These are phyloP conservation scores for Dothidotthia symphoricarpi DNA, from an alignment of 2,329 filamentous ascomycete genomes.

Conservation along the genomic window DNA sequence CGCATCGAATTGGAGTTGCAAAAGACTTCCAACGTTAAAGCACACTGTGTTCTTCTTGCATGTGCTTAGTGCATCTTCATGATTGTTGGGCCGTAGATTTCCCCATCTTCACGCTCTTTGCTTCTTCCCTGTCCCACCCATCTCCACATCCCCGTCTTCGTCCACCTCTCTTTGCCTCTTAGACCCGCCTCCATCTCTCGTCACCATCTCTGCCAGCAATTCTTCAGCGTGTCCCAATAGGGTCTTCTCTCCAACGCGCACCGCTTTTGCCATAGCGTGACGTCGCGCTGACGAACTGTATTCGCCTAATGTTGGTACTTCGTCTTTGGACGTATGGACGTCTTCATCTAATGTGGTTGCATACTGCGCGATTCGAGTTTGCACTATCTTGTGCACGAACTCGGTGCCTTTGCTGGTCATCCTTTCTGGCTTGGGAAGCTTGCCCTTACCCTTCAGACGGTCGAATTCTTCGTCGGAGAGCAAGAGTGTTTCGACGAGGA, in stretches of 20 bases:
- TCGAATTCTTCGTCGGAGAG: slow-evolving; percentile 44
- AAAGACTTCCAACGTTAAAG: no score
- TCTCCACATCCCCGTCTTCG: slow-evolving; percentile 29
- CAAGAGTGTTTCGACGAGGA: slow-evolving; percentile 48
- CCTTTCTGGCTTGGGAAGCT: slow-evolving; percentile 45
- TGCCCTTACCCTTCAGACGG: slow-evolving; percentile 43
- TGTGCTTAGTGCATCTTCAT: background rate
- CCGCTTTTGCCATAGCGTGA: slow-evolving; percentile 61
- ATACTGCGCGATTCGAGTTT: slow-evolving; percentile 50
- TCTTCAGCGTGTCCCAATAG: slow-evolving; percentile 58
- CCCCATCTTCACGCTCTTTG: slow-evolving; percentile 18
- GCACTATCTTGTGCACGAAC: slow-evolving; percentile 43
- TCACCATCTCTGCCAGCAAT: slow-evolving; percentile 22
- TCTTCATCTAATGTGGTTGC: slow-evolving; percentile 55
- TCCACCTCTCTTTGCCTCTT: slow-evolving; percentile 29
- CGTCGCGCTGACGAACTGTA: slow-evolving; percentile 22
- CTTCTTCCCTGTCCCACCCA: slow-evolving; percentile 28
- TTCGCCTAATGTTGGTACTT: slow-evolving; percentile 31
- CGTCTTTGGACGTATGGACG: slow-evolving; percentile 44
- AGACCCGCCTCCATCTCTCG: slow-evolving; percentile 30
- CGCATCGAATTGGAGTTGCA: background rate
- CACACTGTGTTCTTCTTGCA: background rate
- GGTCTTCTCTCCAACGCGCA: slow-evolving; percentile 71
- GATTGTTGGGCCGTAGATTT: background rate
- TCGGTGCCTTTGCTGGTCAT: slow-evolving; percentile 42